Evolutionary conservation across 148 eudicot species (phyloP).

Genomic region (Chenopodium quinoa): DNA sequence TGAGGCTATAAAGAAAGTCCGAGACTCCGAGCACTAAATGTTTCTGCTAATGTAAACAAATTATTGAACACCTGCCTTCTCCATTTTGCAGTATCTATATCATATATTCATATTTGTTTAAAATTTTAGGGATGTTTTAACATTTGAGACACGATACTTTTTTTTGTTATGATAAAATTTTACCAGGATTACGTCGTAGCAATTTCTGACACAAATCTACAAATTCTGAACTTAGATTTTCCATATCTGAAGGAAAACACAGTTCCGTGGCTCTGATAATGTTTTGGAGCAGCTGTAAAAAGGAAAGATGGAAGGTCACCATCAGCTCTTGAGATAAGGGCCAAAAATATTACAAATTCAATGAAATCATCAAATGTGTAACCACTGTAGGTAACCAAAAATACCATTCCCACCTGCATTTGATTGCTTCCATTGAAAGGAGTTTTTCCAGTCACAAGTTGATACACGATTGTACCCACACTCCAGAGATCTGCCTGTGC

Average conservation of each 20-base stretch:
- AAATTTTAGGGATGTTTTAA: background rate
- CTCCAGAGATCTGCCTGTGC: slow-evolving; percentile 99
- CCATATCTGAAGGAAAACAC: slow-evolving; percentile 66
- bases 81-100: background rate
- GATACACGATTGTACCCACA: slow-evolving; percentile 91
- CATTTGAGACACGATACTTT: background rate
- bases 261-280: slow-evolving; percentile 73
- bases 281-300: slow-evolving; percentile 80
- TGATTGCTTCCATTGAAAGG: slow-evolving; percentile 87
- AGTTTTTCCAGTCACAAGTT: slow-evolving; percentile 85
- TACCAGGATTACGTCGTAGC: slow-evolving; percentile 95
- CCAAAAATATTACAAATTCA: background rate
- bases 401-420: slow-evolving; percentile 52
- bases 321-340: background rate
- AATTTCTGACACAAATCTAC: slow-evolving; percentile 79
- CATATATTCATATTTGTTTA: background rate
- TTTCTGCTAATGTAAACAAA: background rate
- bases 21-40: background rate
- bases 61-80: background rate
- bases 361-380: background rate
- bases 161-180: background rate
- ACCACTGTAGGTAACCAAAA: background rate
- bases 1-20: background rate
- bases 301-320: background rate
- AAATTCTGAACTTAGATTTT: slow-evolving; percentile 65